phyloP scores from a whole-genome alignment of 306 rosid genomes.

The Vicia faba region DNA sequence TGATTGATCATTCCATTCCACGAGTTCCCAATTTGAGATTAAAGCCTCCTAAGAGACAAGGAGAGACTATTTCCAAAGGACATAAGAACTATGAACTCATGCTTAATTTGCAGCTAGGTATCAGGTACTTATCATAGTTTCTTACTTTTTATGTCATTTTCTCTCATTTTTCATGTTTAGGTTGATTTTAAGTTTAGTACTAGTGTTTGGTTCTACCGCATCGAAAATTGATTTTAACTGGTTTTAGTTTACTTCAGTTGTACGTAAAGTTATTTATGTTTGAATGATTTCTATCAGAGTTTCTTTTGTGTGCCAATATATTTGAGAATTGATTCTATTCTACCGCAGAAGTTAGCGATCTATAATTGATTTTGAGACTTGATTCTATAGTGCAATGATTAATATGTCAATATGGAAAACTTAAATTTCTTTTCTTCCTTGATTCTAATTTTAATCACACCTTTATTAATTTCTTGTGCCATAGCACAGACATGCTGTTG shows the following conservation, averaged over 20 bases:
- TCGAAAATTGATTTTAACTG: background rate
- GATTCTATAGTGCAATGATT: conserved; percentile 32
- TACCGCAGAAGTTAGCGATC: too few relatives aligned
- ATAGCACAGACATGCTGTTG: conserved; percentile 98
- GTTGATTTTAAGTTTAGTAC: background rate
- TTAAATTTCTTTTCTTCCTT: conserved; percentile 5
- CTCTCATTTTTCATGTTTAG: conserved; percentile 13
- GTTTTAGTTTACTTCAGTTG: too few relatives aligned
- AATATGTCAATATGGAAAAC: conserved; percentile 27
- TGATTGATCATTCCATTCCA: conserved; percentile 35
- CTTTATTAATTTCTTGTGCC: conserved; percentile 65
- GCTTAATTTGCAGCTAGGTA: conserved; percentile 97
- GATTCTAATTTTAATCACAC: conserved; percentile 48
- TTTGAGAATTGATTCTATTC: too few relatives aligned
- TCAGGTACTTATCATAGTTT: conserved; percentile 70
- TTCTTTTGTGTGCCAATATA: too few relatives aligned
- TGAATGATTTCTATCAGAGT: too few relatives aligned
- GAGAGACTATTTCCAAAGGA: conserved; percentile 81
- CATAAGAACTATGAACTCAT: conserved; percentile 92
- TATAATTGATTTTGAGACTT: too few relatives aligned
- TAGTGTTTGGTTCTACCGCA: background rate
- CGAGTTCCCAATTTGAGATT: conserved; percentile 44
- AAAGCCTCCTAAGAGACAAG: conserved; percentile 66
- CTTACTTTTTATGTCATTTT: conserved; percentile 8
- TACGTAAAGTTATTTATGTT: too few relatives aligned